Evolutionary conservation across 1,139 yeast species (phyloP).

Genomic region (Geotrichum macrosporum): DNA sequence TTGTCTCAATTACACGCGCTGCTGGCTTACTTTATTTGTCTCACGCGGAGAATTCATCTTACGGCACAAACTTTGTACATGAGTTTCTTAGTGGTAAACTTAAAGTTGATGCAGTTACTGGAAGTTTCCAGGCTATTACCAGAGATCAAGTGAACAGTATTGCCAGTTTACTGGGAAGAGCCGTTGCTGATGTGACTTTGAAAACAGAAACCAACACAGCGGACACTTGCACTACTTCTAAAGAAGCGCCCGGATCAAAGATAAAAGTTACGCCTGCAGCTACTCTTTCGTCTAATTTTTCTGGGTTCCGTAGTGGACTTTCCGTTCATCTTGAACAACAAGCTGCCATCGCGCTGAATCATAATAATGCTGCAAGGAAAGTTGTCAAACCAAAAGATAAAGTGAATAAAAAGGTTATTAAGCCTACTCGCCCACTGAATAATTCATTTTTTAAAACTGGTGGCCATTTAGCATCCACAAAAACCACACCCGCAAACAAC

Average conservation of each 20-base stretch:
- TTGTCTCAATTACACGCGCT: conserved; percentile 81
- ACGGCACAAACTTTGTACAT: neutral
- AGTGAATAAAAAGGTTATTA: too few relatives aligned
- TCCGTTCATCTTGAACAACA: conserved; percentile 8
- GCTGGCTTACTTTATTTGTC: conserved; percentile 13
- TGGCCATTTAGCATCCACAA: too few relatives aligned
- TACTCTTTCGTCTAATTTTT: too few relatives aligned
- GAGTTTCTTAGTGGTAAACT: neutral
- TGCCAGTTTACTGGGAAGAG: neutral
- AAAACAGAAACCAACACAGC: neutral
- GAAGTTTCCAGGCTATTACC: neutral
- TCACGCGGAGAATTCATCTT: neutral
- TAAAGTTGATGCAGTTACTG: neutral
- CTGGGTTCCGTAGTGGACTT: conserved; percentile 17
- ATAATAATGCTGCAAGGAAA: conserved; percentile 4
- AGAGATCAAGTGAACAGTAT: neutral
- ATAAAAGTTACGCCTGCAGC: too few relatives aligned
- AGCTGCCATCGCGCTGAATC: neutral
- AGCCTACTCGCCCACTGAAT: too few relatives aligned
- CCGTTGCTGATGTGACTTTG: neutral
- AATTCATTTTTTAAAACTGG: too few relatives aligned
- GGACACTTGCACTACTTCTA: neutral
- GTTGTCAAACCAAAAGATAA: neutral
- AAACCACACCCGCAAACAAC: too few relatives aligned
- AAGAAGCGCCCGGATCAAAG: neutral